Base-by-base conservation (phyloP, 129 eudicot genomes). In the Escallonia rubra region DNA sequence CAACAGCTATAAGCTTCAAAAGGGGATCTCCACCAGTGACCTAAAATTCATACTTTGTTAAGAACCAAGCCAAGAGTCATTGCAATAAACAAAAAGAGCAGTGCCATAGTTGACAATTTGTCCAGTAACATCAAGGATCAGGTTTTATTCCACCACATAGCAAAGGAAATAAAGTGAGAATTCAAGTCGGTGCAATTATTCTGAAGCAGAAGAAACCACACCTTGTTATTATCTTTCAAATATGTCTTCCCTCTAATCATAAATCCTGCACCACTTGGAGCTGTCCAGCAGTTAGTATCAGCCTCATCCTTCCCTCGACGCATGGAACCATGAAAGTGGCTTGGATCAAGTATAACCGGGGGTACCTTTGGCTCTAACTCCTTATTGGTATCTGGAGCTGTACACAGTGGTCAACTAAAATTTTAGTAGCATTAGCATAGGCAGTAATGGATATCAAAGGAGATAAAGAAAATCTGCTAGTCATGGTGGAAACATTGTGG, bases 1-100 rank as follows among this genome's bases (percentile, higher is more conserved):
- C 99, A 72, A 94, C 99, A 6, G 96, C 97, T 65, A 94, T 75
- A 54, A 94, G 93, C 89, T 89, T 89, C 16, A 94, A 73, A 78
- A 94, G 97, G 52, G 99, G 99, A 64, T 82, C 97, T 68, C 97
- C 97, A 57, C 93, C 99, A 6, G 78, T 67, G 58, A 94, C 90
- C 99, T 94, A 76, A 72, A 69, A 60, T 41, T 39, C 67, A 58
- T 58, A 38, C 10, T 58, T 58, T 39, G 38, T 41, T 51, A 66
- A 51, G 6, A 41, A 53, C 11, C 3, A n/a, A 43, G 38, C 6
- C n/a, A 41, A 43, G 7, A 5, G 1, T 8, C 6, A 7, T 65
- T 23, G 34, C 34, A 23, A 23, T 23, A 7, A 14, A 50, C 53
- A 52, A 41, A 15, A 23, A 64, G 8, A 45, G 4, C 4, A 43